A percentile compares a stretch with the other conserved stretches of the same genome.
Evolutionary conservation across 2,329 filamentous ascomycete genomes (phyloP).

Genomic region (Cladophialophora psammophila): DNA sequence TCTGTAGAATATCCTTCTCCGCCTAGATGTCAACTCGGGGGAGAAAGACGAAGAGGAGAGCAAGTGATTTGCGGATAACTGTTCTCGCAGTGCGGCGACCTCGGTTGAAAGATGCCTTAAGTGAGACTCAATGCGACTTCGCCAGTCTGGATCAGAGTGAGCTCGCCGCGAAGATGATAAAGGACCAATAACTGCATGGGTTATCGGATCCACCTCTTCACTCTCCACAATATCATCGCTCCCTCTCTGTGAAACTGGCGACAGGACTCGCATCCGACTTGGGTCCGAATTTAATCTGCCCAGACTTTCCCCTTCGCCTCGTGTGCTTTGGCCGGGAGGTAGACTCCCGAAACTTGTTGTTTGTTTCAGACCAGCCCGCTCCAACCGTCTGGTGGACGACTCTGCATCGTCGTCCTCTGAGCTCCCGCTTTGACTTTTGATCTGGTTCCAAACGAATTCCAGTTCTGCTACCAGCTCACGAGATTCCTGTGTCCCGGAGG

Average conservation of each 20-base stretch:
- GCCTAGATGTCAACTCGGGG: constrained; percentile 42
- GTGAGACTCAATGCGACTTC: constrained; percentile 74
- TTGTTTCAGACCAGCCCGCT: constrained; percentile 56
- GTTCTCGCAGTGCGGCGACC: constrained; percentile 88
- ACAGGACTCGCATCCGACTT: constrained; percentile 73
- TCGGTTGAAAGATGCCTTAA: constrained; percentile 91
- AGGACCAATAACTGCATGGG: constrained; percentile 43
- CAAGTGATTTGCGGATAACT: constrained; percentile 79
- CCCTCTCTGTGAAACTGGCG: constrained; percentile 77
- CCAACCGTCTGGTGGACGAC: constrained; percentile 50
- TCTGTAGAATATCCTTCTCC: constrained; percentile 63
- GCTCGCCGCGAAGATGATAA: constrained; percentile 13
- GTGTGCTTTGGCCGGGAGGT: constrained; percentile 21
- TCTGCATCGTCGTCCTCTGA: constrained; percentile 48
- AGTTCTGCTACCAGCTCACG: constrained; percentile 88
- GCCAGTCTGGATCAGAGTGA: constrained; percentile 26
- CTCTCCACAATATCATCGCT: constrained; percentile 56
- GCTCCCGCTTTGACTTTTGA: constrained; percentile 57
- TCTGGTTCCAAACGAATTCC: constrained; percentile 99
- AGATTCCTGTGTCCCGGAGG: constrained; percentile 79
- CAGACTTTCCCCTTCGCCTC: constrained; percentile 15
- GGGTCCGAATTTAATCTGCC: constrained; percentile 29
- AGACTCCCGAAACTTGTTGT: constrained; percentile 29
- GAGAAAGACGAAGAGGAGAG: constrained; percentile 42
- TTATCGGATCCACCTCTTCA: constrained; percentile 41